Evolutionary conservation across 306 rosid genomes (phyloP).

Genomic region (Cicer judaicum): DNA sequence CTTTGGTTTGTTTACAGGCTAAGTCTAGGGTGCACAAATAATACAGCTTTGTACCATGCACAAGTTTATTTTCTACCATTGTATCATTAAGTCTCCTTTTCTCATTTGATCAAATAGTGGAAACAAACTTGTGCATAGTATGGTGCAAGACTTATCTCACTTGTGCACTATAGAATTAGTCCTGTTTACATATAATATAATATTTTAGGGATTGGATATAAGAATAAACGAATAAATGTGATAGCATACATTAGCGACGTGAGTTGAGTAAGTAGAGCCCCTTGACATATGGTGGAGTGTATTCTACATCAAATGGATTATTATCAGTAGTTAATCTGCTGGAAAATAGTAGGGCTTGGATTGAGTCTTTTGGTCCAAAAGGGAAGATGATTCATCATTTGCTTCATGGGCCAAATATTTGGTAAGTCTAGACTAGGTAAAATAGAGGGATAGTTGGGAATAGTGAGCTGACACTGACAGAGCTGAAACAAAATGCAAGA

Average conservation of each 20-base stretch:
- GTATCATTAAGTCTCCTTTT: no score
- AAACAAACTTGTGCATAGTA: no score
- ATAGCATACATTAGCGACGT: conserved; percentile 9
- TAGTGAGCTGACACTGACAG: background rate
- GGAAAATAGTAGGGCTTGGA: background rate
- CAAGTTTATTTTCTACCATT: no score
- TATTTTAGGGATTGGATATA: conserved; percentile 4
- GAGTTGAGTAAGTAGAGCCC: conserved; percentile 14
- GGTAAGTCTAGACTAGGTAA: background rate
- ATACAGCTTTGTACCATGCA: no score
- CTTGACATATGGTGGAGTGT: conserved; percentile 9
- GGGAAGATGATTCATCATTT: background rate
- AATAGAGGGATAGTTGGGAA: background rate
- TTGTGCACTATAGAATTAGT: no score
- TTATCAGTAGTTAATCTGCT: background rate
- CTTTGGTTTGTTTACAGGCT: background rate
- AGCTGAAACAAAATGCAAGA: background rate
- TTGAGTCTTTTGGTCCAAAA: background rate
- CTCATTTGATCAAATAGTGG: no score
- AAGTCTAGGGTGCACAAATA: no score
- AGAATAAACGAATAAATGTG: conserved; percentile 3
- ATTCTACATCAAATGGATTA: conserved; percentile 13
- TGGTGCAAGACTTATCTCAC: no score
- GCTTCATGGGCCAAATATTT: background rate
- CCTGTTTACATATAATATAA: conserved; percentile 8